These are phyloP conservation scores for Gigaspora rosea DNA, from an alignment of 192 early-diverging fungal species.

Conservation along the genomic window DNA sequence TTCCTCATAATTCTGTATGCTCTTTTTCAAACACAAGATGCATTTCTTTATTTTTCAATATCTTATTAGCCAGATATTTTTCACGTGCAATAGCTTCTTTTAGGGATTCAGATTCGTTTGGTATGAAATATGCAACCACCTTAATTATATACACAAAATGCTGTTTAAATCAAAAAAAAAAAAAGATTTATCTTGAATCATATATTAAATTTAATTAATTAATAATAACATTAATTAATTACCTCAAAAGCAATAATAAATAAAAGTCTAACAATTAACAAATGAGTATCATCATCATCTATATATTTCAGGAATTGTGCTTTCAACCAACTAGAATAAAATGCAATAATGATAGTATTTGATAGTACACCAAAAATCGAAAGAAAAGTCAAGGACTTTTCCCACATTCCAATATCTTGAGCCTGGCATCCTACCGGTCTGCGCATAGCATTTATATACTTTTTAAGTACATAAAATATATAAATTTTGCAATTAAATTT, in stretches of 20 bases:
- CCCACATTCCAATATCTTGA: constrained; percentile 52
- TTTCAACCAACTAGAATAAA: constrained; percentile 44
- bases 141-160: constrained; percentile 47
- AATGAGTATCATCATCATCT: neutral
- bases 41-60: too few relatives aligned
- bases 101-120: constrained; percentile 39
- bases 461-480: too few relatives aligned
- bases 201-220: neutral
- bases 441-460: constrained; percentile 32
- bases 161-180: constrained; percentile 29
- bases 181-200: neutral
- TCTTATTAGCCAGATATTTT: constrained; percentile 32
- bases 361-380: constrained; percentile 47
- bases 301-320: constrained; percentile 28
- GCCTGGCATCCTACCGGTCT: constrained; percentile 42
- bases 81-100: constrained; percentile 47
- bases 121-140: constrained; percentile 41
- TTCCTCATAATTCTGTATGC: too few relatives aligned
- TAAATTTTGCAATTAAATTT: too few relatives aligned
- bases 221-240: constrained; percentile 3
- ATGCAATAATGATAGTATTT: constrained; percentile 47
- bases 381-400: constrained; percentile 37
- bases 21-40: too few relatives aligned
- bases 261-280: constrained; percentile 29
- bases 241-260: constrained; percentile 52